Conservation (phyloP, 73 alveolate species). For the Durusdinium trenchii region DNA sequence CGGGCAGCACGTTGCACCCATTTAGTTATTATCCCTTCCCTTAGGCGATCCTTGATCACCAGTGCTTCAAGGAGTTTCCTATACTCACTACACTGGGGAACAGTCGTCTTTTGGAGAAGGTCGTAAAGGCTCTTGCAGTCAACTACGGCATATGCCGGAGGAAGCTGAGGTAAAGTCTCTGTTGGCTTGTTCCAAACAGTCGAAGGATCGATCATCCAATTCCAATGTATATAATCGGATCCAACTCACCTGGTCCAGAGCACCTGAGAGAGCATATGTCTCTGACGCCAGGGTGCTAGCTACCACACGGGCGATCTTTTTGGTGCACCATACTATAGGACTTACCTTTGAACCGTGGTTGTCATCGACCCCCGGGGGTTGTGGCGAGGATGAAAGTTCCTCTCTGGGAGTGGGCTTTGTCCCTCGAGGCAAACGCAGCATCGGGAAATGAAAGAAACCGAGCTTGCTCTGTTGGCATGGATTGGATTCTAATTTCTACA, state of each 20-base stretch:
- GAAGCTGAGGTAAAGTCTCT: neutral
- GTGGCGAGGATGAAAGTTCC: neutral
- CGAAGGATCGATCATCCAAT: neutral
- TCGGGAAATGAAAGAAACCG: neutral
- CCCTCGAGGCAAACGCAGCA: neutral
- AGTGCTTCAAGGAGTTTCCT: neutral
- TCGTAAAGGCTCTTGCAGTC: conserved; percentile 19
- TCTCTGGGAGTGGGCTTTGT: neutral
- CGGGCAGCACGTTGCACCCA: conserved; percentile 19
- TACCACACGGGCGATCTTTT: neutral
- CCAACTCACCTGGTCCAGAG: neutral
- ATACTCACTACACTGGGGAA: neutral
- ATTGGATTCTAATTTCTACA: neutral
- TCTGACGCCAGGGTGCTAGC: conserved; percentile 30
- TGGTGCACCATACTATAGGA: neutral
- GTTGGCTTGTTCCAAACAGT: neutral
- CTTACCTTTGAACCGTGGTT: neutral
- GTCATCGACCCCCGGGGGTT: neutral
- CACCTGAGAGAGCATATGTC: conserved; percentile 15
- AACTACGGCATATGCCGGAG: neutral
- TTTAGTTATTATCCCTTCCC: neutral
- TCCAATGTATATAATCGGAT: neutral
- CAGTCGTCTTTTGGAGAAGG: neutral
- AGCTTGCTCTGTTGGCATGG: neutral
- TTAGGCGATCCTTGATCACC: neutral